Evolutionary conservation across 2,329 filamentous ascomycete species (phyloP).

Genomic region (Diaporthe sp.): DNA sequence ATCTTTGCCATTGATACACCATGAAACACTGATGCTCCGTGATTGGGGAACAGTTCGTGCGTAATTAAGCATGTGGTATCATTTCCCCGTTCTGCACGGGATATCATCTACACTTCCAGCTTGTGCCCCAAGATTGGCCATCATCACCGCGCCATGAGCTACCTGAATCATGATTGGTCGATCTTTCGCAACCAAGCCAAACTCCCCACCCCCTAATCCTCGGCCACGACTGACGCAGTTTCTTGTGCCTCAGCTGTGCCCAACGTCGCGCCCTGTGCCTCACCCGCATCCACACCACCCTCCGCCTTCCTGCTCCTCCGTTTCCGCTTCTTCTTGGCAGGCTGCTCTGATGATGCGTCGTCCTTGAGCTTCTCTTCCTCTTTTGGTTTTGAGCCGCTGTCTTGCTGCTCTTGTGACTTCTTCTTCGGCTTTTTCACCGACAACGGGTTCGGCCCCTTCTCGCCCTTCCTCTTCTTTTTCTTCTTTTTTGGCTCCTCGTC

Average conservation of each 20-base stretch:
- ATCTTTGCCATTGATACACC: not conserved
- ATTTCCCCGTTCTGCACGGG: not conserved
- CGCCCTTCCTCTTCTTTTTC: constrained; percentile 51
- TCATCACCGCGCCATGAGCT: not conserved
- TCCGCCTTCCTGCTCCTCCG: constrained; percentile 50
- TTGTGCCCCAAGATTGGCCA: not conserved
- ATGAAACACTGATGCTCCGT: not conserved
- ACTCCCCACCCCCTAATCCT: not conserved
- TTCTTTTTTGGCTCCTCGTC: constrained; percentile 45
- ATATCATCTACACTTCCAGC: not conserved
- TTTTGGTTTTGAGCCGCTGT: constrained; percentile 24
- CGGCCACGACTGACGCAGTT: constrained; percentile 15
- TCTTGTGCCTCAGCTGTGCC: constrained; percentile 43
- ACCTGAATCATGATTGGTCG: not conserved
- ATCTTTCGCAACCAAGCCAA: not conserved
- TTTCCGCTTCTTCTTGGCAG: constrained; percentile 54
- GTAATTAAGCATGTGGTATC: constrained; percentile 10
- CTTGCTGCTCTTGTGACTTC: constrained; percentile 40
- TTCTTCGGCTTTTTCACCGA: constrained; percentile 53
- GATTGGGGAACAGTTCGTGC: not conserved
- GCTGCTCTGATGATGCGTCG: constrained; percentile 44
- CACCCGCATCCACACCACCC: constrained; percentile 21
- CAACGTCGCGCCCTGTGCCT: constrained; percentile 42
- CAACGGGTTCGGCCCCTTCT: constrained; percentile 52
- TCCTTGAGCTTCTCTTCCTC: constrained; percentile 40